Percentiles rank a stretch among this genome's conserved stretches.
Evolutionary conservation across 73 alveolate species (phyloP).

Genomic region (Blepharisma stoltei): DNA sequence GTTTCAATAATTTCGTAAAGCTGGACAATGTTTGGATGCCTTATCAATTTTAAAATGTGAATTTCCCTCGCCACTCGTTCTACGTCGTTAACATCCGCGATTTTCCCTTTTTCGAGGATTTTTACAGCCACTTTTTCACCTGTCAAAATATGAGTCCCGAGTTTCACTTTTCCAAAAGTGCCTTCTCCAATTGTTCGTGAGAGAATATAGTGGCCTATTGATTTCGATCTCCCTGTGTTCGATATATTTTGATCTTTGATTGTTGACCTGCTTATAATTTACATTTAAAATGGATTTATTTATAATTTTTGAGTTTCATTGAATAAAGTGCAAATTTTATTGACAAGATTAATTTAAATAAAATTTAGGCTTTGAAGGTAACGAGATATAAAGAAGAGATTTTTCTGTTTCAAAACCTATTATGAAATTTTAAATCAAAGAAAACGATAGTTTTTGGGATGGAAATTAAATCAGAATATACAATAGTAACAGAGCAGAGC

Average conservation of each 20-base stretch:
- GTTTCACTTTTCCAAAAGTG: slow-evolving; percentile 72
- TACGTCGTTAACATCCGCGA: slow-evolving; percentile 72
- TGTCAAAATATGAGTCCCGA: slow-evolving; percentile 68
- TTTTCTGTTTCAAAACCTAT: too few relatives aligned
- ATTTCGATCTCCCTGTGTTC: neutral
- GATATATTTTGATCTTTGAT: neutral
- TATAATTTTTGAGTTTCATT: neutral
- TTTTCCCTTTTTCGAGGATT: slow-evolving; percentile 66
- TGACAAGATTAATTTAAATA: too few relatives aligned
- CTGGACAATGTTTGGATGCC: slow-evolving; percentile 83
- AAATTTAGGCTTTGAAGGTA: too few relatives aligned
- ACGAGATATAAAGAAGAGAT: too few relatives aligned
- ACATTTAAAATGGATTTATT: neutral
- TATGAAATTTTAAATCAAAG: too few relatives aligned
- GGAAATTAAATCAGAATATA: too few relatives aligned
- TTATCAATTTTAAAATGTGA: slow-evolving; percentile 77
- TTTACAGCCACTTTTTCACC: slow-evolving; percentile 80
- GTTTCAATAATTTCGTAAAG: slow-evolving; percentile 61
- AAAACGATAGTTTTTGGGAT: too few relatives aligned
- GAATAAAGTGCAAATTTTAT: too few relatives aligned
- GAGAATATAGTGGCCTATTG: slow-evolving; percentile 14
- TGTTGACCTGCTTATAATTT: slow-evolving; percentile 6
- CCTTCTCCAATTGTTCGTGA: slow-evolving; percentile 67
- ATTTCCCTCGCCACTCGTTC: slow-evolving; percentile 92
- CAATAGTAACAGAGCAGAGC: too few relatives aligned